Conservation (phyloP, 1,284 basidiomycete genomes). For the Paramarasmius palmivorus region DNA sequence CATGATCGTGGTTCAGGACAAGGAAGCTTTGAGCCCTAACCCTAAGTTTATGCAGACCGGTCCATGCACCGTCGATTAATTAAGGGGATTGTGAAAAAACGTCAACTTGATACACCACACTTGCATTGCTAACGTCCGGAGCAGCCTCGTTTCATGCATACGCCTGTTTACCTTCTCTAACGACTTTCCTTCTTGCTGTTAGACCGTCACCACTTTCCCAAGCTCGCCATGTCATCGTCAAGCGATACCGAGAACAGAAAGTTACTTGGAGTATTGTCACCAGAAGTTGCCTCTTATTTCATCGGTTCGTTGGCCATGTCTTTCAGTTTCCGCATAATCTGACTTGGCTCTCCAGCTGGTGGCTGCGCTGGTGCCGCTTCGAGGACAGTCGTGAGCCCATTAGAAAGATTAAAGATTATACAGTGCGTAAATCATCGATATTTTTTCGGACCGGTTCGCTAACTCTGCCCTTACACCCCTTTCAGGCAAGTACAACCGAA, state of each 20-base stretch:
- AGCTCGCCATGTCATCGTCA: conserved; percentile 9
- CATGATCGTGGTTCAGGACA: too few relatives aligned
- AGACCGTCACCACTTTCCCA: neutral
- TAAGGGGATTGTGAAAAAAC: neutral
- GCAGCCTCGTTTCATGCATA: neutral
- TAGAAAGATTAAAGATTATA: conserved; percentile 94
- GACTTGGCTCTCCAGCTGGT: conserved; percentile 65
- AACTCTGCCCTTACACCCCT: conserved; percentile 6
- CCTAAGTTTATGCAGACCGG: too few relatives aligned
- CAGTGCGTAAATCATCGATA: conserved; percentile 59
- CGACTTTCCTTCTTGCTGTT: neutral
- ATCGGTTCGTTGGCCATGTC: conserved; percentile 33
- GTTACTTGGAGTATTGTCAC: conserved; percentile 34
- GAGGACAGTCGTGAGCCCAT: conserved; percentile 88
- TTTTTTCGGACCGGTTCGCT: conserved; percentile 7
- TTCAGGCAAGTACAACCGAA: conserved; percentile 78
- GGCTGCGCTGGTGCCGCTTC: conserved; percentile 83
- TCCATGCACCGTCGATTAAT: too few relatives aligned
- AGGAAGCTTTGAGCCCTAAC: too few relatives aligned
- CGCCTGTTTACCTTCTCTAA: neutral
- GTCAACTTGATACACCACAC: conserved; percentile 12
- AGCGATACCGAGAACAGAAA: neutral
- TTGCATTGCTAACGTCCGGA: neutral
- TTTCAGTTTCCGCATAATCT: conserved; percentile 7
- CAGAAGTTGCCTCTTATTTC: conserved; percentile 63